Evolutionary conservation across 2,329 filamentous ascomycete species (phyloP).

Genomic region (Aureobasidium melanogenum): DNA sequence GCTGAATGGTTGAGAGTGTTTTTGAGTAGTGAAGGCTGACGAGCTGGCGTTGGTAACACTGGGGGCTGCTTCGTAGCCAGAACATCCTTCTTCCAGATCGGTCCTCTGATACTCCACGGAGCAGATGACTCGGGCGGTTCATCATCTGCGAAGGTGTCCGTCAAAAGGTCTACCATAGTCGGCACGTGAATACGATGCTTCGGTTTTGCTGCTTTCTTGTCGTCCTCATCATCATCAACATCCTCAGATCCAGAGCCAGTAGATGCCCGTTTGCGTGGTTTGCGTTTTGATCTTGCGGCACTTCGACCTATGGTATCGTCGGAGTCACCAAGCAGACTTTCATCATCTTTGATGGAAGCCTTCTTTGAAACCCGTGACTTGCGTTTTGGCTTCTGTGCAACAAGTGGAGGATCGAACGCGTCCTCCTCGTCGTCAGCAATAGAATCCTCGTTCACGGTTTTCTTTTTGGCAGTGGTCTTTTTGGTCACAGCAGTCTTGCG

Average conservation of each 20-base stretch:
- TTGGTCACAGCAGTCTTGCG: constrained; percentile 3
- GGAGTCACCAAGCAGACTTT: constrained; percentile 18
- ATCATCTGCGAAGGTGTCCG: constrained; percentile 35
- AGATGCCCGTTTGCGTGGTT: neutral
- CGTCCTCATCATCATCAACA: constrained; percentile 12
- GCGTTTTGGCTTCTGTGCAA: constrained; percentile 3
- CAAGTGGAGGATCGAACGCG: constrained; percentile 3
- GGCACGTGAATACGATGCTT: constrained; percentile 37
- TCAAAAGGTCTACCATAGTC: constrained; percentile 30
- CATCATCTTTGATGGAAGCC: constrained; percentile 13
- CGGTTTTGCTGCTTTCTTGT: constrained; percentile 23
- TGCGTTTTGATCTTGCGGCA: neutral
- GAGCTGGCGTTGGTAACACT: neutral
- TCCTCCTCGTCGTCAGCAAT: constrained; percentile 5
- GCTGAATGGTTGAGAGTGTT: neutral
- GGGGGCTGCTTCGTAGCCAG: constrained; percentile 14
- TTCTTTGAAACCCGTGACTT: neutral
- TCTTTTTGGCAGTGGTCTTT: neutral
- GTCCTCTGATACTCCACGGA: constrained; percentile 36
- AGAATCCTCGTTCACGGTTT: neutral
- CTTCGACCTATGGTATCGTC: constrained; percentile 7
- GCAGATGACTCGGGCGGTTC: constrained; percentile 33
- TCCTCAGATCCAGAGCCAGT: constrained; percentile 4
- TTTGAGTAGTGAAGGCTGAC: neutral
- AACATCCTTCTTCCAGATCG: constrained; percentile 38